These are phyloP conservation scores for Prunus armeniaca DNA, from an alignment of 306 rosid genomes.

Conservation along the genomic window DNA sequence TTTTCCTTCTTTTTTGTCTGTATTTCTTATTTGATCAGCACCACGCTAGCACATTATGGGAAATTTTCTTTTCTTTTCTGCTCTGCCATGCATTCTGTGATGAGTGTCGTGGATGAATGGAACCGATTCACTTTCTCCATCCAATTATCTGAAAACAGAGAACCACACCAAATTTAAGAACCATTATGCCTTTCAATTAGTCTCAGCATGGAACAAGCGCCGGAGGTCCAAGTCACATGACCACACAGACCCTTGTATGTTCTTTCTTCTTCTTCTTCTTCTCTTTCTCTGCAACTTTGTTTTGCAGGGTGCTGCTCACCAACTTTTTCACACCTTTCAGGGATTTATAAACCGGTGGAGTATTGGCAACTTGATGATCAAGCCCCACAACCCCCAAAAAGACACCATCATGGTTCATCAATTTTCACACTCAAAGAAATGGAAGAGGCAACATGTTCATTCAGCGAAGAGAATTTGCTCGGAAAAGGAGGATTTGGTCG, in stretches of 20 bases:
- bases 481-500: slow-evolving; percentile 98
- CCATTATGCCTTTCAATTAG: slow-evolving; percentile 79
- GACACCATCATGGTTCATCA: slow-evolving; percentile 71
- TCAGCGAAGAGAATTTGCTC: slow-evolving; percentile 74
- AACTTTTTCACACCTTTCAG: slow-evolving; percentile 33
- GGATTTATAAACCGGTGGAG: slow-evolving; percentile 78
- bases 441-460: slow-evolving; percentile 90
- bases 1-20: neutral
- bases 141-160: slow-evolving; percentile 12
- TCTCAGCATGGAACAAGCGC: slow-evolving; percentile 96
- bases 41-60: slow-evolving; percentile 18
- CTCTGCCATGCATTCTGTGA: slow-evolving; percentile 4
- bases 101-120: no score
- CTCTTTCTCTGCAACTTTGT: neutral
- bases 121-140: neutral
- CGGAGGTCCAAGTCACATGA: slow-evolving; percentile 79
- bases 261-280: slow-evolving; percentile 6
- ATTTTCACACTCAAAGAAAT: slow-evolving; percentile 82
- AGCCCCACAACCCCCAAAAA: slow-evolving; percentile 49
- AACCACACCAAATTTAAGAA: slow-evolving; percentile 2
- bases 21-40: slow-evolving; percentile 8
- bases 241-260: slow-evolving; percentile 75
- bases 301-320: neutral
- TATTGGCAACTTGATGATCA: slow-evolving; percentile 83
- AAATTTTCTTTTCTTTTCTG: slow-evolving; percentile 14